Evolutionary conservation across 768 basidiomycete species (phyloP).

Genomic region (Psilocybe cubensis): DNA sequence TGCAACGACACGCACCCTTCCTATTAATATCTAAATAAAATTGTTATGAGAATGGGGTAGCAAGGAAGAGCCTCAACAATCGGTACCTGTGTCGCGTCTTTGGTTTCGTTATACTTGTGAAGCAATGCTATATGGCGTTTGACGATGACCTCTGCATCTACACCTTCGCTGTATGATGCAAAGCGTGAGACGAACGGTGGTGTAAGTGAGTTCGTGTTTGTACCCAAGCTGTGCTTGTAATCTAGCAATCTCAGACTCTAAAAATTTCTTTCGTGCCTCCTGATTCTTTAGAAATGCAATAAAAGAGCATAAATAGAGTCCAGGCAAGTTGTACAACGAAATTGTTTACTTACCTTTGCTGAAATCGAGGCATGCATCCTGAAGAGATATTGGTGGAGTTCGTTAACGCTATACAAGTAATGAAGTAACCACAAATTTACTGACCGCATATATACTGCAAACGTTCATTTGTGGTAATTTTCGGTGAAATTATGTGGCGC

Average conservation of each 20-base stretch:
- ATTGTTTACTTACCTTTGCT: constrained; percentile 5
- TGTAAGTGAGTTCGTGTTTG: not conserved
- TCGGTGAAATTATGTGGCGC: not conserved
- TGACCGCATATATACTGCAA: not conserved
- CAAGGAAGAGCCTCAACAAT: not conserved
- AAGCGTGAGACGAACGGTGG: not conserved
- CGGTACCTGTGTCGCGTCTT: constrained; percentile 78
- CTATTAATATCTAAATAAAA: constrained; percentile 67
- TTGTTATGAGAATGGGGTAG: not conserved
- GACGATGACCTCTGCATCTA: constrained; percentile 61
- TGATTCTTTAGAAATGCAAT: constrained; percentile 42
- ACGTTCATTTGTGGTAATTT: not conserved
- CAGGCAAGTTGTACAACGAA: not conserved
- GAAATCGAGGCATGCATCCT: constrained; percentile 21
- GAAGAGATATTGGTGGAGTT: not conserved
- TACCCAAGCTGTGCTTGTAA: constrained; percentile 55
- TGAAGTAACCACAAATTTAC: too few relatives aligned
- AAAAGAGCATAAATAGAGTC: not conserved
- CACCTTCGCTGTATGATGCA: constrained; percentile 32
- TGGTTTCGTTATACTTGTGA: constrained; percentile 81
- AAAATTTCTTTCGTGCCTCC: constrained; percentile 46
- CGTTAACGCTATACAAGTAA: too few relatives aligned
- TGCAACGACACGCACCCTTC: constrained; percentile 56
- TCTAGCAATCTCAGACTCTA: constrained; percentile 51
- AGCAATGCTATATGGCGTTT: constrained; percentile 71